Evolutionary conservation across 306 rosid genomes (phyloP), one percentile per base, ranked within the genome.

Genomic region (Psophocarpus tetragonolobus): DNA sequence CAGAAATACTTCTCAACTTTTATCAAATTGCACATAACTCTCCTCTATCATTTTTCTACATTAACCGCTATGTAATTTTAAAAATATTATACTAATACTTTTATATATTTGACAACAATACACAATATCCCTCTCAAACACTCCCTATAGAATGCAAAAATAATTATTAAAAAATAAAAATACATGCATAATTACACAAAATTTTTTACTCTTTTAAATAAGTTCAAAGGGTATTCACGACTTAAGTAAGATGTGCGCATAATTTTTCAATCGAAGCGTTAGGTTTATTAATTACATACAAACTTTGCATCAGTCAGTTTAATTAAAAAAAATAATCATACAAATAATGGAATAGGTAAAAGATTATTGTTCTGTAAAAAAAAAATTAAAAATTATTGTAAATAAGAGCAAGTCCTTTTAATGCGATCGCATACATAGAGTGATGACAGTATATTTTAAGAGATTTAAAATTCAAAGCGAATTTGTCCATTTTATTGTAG

Each of bases 401-500:
- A 44, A 74, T 6, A 74, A 44, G 30, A 47, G 26, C 66, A 81
- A 58, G 15, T 58, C 27, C 24, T 45, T 61, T 26, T 27, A 50
- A 48, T 62, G 27, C 42, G 56, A 41, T 62, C 29, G 5, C 68
- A 42, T 11, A 63, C 66, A 81, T 26, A 33, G 24, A 18, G 57
- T 48, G 12, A 63, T 68, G 72, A 47, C 81, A 21, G n/a, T 75
- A 47, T 15, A 33, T 15, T 15, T 38, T 3, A 23, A 53, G 72
- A 65, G 23, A 33, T 24, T 64, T 33, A 30, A 63, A 54, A 17
- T 54, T 71, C 71, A 65, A 39, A 44, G 58, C 30, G 60, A 66
- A 35, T 13, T 36, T 77, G 42, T 71, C 73, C 68, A 6, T 45
- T 78, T 74, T 78, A 70, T 73, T 74, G 13, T 48, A 48, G 32